Evolutionary conservation across 164 flowering plant genomes (phyloP), one percentile per base, ranked within the genome.

Genomic region (Umbellularia californica): DNA sequence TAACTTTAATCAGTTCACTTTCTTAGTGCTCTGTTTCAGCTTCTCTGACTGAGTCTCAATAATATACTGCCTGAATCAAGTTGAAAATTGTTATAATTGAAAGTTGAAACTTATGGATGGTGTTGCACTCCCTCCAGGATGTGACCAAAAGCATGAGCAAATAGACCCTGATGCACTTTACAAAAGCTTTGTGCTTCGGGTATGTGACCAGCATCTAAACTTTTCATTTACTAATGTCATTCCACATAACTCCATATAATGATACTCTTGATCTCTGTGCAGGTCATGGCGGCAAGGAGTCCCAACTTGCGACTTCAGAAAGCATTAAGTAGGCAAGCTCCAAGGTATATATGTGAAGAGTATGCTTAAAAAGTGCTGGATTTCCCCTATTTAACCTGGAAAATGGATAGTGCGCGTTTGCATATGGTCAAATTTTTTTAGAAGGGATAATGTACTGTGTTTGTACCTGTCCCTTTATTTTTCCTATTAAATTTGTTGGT

Each of bases 261-360:
- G 71, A 70, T 51, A 30, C 20, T 67, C 69, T 67, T 25, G 17
- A 13, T 12, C 19, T 52, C 60, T 22, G 19, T 71, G 52, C 85
- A 94, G 98, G 97, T 91, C 11, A 92, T 95, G 97, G 99, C 98
- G 22, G 97, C 99, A 20, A 90, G 98, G 73, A 95, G 99, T 78
- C 97, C 99, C 58, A 90, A 92, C 78, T 75, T 92, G 24, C 76
- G 81, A 70, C 84, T 88, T 63, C 81, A 82, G 28, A 90, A 79
- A 78, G 82, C 83, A 9, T 75, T 89, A n/a, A 80, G 47, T 58
- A 80, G 81, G 76, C 83, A 78, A 74, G 79, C 80, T 72, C 41
- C 80, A 27, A 85, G 90, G 97, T 89, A 81, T 60, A 71, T 68
- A 24, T 1, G 58, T 52, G 14, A 52, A 52, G 58, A 52, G 58